Base-by-base conservation (phyloP, 805 yeast species). In the Zygoascus biomembranicola region DNA sequence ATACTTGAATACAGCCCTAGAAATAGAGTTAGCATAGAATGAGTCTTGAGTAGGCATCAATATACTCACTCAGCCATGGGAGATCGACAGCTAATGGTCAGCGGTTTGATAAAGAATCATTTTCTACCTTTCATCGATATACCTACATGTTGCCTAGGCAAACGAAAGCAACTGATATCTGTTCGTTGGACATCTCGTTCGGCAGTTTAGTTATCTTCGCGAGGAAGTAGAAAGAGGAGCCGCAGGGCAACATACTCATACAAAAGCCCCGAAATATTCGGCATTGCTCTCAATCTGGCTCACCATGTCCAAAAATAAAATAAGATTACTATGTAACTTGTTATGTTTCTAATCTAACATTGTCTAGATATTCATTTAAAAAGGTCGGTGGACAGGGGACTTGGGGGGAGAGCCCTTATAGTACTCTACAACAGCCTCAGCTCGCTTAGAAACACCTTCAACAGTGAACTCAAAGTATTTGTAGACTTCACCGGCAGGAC, bases 401-500 rank as follows among this genome's bases (percentile, higher is more conserved):
- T 74, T 69, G 53, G 87, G 73, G 54, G 76, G 68, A 67, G 77
- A 73, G 67, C 90, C 95, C 80, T 87, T 78, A 84, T 85, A 94
- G 80, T 81, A 89, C 59, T 81, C 79, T 65, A 87, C 75, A 59
- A 90, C 84, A 77, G 84, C 82, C 62, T 76, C 73, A 61, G 90
- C 97, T 74, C 90, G 88, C 66, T 80, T 76, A 65, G 95, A 92
- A 71, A 94, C 77, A 62, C 96, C 97, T 71, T 88, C 97, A 59
- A 92, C 85, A 53, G 95, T 90, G 79, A 94, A 94, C 62, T 80
- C 96, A 64, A 92, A 87, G 77, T 67, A 75, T 73, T 87, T 81
- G 84, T 83, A 94, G 58, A 92, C 79, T 59, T 86, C 88, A 55
- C 74, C 73, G 68, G 85, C 94, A 71, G 87, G 86, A 71, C 96